Evolutionary conservation across 2,329 filamentous ascomycete genomes (phyloP).

Genomic region (Talaromyces sp.): DNA sequence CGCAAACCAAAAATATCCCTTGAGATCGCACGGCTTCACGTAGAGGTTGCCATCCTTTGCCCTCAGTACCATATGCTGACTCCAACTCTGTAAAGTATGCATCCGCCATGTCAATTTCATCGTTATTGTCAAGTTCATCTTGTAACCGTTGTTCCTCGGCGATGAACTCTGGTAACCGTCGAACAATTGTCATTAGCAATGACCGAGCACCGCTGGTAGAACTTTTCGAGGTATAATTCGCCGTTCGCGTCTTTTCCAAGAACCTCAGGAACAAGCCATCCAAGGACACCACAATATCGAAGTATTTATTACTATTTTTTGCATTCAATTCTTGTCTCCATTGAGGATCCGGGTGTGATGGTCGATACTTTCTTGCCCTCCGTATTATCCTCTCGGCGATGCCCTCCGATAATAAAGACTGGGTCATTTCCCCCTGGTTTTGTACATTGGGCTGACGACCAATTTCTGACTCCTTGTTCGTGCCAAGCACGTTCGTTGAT

Average conservation of each 20-base stretch:
- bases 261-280: constrained; percentile 37
- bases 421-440: neutral
- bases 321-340: constrained; percentile 36
- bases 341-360: constrained; percentile 29
- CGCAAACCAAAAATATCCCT: constrained; percentile 37
- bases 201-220: constrained; percentile 31
- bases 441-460: neutral
- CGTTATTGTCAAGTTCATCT: constrained; percentile 31
- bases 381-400: constrained; percentile 22
- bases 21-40: constrained; percentile 41
- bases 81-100: constrained; percentile 43
- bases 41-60: constrained; percentile 39
- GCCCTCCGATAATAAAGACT: neutral
- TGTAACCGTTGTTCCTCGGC: constrained; percentile 35
- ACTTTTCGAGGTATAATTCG: constrained; percentile 4
- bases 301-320: constrained; percentile 32
- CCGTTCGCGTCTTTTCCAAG: constrained; percentile 31
- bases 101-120: constrained; percentile 39
- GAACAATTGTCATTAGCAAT: constrained; percentile 35
- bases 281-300: constrained; percentile 34
- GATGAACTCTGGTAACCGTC: constrained; percentile 39
- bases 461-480: constrained; percentile 22
- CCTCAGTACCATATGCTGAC: constrained; percentile 33
- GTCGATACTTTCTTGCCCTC: constrained; percentile 26
- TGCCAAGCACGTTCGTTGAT: constrained; percentile 18